These are phyloP conservation scores for Sporothrix globosa DNA, from an alignment of 2,329 filamentous ascomycete species.

Conservation along the genomic window DNA sequence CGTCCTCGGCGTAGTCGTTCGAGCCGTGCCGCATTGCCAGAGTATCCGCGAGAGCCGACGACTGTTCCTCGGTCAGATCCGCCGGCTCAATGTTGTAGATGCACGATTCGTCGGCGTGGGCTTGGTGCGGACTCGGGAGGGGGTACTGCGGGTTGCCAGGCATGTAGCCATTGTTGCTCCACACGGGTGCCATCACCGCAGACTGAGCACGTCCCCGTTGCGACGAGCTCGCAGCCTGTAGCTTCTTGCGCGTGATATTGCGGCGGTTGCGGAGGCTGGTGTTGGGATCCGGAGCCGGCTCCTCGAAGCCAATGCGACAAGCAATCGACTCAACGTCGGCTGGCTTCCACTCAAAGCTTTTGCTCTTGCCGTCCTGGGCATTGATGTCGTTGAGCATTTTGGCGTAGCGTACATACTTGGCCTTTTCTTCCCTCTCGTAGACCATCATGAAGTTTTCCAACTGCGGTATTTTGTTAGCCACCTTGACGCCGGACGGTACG, in stretches of 20 bases:
- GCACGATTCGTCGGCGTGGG: not conserved
- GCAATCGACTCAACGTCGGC: not conserved
- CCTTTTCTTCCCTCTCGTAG: conserved; percentile 16
- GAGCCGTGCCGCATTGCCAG: not conserved
- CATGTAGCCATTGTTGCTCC: not conserved
- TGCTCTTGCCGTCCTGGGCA: not conserved
- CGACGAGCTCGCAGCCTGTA: not conserved
- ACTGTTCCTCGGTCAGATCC: not conserved
- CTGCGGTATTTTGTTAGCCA: not conserved
- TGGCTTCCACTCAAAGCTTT: not conserved
- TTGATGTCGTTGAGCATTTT: not conserved
- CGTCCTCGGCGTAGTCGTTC: conserved; percentile 3
- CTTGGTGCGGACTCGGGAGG: not conserved
- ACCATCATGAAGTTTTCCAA: not conserved
- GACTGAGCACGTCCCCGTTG: conserved; percentile 7
- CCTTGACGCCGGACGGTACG: no score
- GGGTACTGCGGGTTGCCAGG: not conserved
- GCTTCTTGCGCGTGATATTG: not conserved
- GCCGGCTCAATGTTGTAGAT: not conserved
- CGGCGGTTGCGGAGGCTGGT: not conserved
- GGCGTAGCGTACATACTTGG: conserved; percentile 4
- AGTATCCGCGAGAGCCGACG: not conserved
- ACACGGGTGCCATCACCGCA: not conserved
- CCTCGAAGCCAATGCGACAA: conserved; percentile 11
- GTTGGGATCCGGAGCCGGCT: not conserved